Percentiles rank a stretch among this genome's conserved stretches.
phyloP scores from a whole-genome alignment of 768 basidiomycete genomes.

The Suillus lakei region DNA sequence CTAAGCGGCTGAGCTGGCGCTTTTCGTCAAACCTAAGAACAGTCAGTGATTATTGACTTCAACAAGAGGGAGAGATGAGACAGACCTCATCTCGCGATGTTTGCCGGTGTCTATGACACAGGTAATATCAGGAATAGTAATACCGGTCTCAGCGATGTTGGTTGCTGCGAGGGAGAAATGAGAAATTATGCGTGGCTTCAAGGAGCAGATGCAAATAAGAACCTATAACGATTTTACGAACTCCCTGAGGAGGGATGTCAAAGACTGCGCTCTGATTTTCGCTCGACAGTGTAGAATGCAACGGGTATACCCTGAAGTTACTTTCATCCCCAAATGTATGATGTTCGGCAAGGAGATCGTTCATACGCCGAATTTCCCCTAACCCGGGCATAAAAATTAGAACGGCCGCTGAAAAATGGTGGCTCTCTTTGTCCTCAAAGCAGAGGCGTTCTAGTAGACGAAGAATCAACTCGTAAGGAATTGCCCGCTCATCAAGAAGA shows the following conservation, averaged over 20 bases:
- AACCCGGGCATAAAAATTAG: slow-evolving; percentile 95
- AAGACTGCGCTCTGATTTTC: slow-evolving; percentile 93
- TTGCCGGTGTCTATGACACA: slow-evolving; percentile 95
- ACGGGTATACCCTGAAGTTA: slow-evolving; percentile 76
- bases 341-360: slow-evolving; percentile 82
- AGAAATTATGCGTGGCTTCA: slow-evolving; percentile 9
- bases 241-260: slow-evolving; percentile 77
- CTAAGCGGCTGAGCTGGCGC: slow-evolving; percentile 88
- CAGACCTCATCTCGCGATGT: slow-evolving; percentile 89
- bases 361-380: slow-evolving; percentile 88
- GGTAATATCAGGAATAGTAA: slow-evolving; percentile 97
- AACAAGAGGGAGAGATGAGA: slow-evolving; percentile 4
- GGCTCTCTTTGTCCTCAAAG: slow-evolving; percentile 59
- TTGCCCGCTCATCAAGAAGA: slow-evolving; percentile 83
- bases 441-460: slow-evolving; percentile 83
- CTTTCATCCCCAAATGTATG: slow-evolving; percentile 63
- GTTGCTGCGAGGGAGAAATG: slow-evolving; percentile 56
- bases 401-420: slow-evolving; percentile 73
- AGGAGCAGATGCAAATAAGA: slow-evolving; percentile 23
- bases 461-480: slow-evolving; percentile 91
- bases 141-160: slow-evolving; percentile 95
- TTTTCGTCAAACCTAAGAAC: slow-evolving; percentile 88
- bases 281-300: slow-evolving; percentile 93
- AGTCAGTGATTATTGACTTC: slow-evolving; percentile 9
- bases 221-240: slow-evolving; percentile 96